Evolutionary conservation across 495 filamentous ascomycete species (phyloP).

Genomic region (Evernia prunastri): DNA sequence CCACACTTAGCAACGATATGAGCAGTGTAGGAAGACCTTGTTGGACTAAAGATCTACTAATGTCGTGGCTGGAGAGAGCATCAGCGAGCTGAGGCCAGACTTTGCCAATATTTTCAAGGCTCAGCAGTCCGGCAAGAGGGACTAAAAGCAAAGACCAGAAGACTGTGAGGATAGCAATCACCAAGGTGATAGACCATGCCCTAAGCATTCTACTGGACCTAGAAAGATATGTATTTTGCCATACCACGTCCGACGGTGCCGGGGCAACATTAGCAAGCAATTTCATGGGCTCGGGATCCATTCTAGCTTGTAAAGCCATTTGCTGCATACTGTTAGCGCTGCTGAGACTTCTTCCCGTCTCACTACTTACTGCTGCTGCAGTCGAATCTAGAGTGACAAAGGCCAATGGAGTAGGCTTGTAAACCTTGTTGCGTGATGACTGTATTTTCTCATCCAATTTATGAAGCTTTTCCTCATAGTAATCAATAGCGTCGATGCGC

Average conservation of each 20-base stretch:
- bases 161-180: slow-evolving; percentile 74
- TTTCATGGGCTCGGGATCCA: slow-evolving; percentile 80
- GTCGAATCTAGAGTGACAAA: slow-evolving; percentile 98
- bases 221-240: slow-evolving; percentile 87
- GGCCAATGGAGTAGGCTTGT: slow-evolving; percentile 69
- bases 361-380: slow-evolving; percentile 53
- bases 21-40: slow-evolving; percentile 81
- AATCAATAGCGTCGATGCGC: slow-evolving; percentile 84
- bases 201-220: slow-evolving; percentile 63
- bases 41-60: slow-evolving; percentile 69
- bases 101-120: slow-evolving; percentile 67
- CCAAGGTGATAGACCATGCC: slow-evolving; percentile 73
- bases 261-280: slow-evolving; percentile 82
- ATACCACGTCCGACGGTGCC: slow-evolving; percentile 81
- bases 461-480: slow-evolving; percentile 82
- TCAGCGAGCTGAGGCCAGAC: slow-evolving; percentile 66
- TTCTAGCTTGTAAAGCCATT: slow-evolving; percentile 87
- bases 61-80: slow-evolving; percentile 55
- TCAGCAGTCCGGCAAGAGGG: slow-evolving; percentile 70
- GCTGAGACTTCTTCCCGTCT: not conserved
- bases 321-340: slow-evolving; percentile 42
- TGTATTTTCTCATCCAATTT: slow-evolving; percentile 71
- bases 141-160: slow-evolving; percentile 85
- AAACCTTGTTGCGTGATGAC: slow-evolving; percentile 65
- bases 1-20: slow-evolving; percentile 77